phyloP scores from a whole-genome alignment of 306 rosid genomes.

The Ormosia emarginata region DNA sequence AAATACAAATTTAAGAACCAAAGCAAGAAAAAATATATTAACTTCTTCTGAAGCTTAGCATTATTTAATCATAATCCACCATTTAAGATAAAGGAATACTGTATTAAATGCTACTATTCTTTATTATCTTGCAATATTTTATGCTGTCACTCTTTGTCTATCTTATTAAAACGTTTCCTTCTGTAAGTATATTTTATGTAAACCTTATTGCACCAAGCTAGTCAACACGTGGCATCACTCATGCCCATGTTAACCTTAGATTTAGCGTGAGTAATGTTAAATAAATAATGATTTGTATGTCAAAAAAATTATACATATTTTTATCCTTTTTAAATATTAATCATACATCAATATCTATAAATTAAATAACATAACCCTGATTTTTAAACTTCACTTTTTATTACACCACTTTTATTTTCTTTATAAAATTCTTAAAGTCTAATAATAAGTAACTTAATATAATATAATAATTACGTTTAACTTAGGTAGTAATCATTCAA shows the following conservation, averaged over 20 bases:
- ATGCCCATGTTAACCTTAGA: slow-evolving; percentile 45
- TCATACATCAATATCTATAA: slow-evolving; percentile 24
- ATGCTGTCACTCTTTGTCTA: slow-evolving; percentile 12
- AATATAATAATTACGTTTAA: too few species aligned
- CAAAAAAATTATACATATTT: neutral
- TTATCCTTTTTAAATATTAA: slow-evolving; percentile 3
- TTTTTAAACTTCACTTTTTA: too few species aligned
- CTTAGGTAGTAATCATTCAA: too few species aligned
- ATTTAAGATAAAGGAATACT: neutral
- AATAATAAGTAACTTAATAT: too few species aligned
- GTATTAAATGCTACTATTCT: neutral
- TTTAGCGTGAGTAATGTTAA: neutral
- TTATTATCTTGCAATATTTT: slow-evolving; percentile 18
- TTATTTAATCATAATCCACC: slow-evolving; percentile 27
- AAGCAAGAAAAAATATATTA: neutral
- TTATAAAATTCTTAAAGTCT: too few species aligned
- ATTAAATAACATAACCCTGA: neutral
- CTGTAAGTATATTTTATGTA: slow-evolving; percentile 18
- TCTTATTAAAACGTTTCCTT: slow-evolving; percentile 15
- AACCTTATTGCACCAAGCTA: slow-evolving; percentile 25
- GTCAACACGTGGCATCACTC: slow-evolving; percentile 37
- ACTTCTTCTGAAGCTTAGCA: slow-evolving; percentile 12
- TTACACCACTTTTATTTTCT: neutral
- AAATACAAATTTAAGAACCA: slow-evolving; percentile 24
- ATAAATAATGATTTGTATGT: neutral